Conservation (phyloP, 2,329 filamentous ascomycete species). For the Alternaria sp. region DNA sequence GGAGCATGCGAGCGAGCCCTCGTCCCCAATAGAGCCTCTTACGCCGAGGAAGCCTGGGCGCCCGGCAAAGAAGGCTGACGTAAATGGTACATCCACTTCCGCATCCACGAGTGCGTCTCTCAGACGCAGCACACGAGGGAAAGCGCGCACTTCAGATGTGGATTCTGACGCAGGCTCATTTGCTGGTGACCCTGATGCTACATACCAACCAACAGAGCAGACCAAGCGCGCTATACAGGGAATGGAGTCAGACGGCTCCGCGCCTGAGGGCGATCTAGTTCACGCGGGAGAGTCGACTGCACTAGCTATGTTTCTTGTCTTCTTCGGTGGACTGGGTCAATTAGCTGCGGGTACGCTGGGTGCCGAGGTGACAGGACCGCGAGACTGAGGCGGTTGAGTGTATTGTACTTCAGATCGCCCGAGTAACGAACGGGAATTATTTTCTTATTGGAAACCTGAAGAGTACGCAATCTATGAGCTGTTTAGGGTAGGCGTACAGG, state of each 20-base stretch:
- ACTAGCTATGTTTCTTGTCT: slow-evolving; percentile 41
- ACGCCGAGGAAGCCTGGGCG: slow-evolving; percentile 38
- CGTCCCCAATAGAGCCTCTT: slow-evolving; percentile 9
- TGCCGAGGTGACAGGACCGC: slow-evolving; percentile 40
- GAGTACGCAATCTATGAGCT: not conserved
- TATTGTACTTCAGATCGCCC: not conserved
- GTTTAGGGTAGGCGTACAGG: not conserved
- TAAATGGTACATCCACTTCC: slow-evolving; percentile 17
- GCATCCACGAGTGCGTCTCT: slow-evolving; percentile 16
- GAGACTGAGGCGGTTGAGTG: slow-evolving; percentile 14
- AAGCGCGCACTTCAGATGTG: slow-evolving; percentile 18
- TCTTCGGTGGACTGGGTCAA: slow-evolving; percentile 44
- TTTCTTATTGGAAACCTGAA: not conserved
- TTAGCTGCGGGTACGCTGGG: slow-evolving; percentile 42
- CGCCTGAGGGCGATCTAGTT: slow-evolving; percentile 31
- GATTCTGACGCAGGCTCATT: slow-evolving; percentile 31
- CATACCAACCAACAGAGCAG: slow-evolving; percentile 32
- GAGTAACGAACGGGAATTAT: not conserved
- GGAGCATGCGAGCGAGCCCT: slow-evolving; percentile 11
- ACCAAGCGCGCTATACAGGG: slow-evolving; percentile 31
- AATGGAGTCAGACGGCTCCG: slow-evolving; percentile 40
- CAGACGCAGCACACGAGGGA: slow-evolving; percentile 27
- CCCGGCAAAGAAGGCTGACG: slow-evolving; percentile 30
- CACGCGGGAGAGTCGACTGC: slow-evolving; percentile 45
- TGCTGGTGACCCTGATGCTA: slow-evolving; percentile 26